Evolutionary conservation across 2,329 filamentous ascomycete genomes (phyloP).

Genomic region (Amauroascus verrucosus): DNA sequence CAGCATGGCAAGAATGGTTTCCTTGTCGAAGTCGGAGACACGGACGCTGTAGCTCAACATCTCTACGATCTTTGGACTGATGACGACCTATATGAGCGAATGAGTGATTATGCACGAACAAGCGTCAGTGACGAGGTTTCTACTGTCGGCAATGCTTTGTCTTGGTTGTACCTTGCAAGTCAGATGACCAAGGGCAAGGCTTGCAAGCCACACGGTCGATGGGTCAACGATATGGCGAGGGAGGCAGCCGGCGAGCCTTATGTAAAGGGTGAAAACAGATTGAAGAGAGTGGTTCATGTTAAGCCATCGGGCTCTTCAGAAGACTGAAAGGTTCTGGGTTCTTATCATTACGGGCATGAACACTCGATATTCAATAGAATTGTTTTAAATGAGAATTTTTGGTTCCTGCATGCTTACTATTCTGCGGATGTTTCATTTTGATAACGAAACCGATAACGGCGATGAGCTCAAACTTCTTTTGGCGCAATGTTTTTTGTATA

Average conservation of each 20-base stretch:
- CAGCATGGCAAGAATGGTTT: conserved; percentile 62
- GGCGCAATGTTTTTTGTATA: too few species aligned
- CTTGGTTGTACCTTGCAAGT: conserved; percentile 67
- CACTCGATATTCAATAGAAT: too few species aligned
- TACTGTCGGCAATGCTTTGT: conserved; percentile 66
- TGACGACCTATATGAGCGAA: conserved; percentile 50
- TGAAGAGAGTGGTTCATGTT: conserved; percentile 33
- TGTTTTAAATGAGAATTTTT: too few species aligned
- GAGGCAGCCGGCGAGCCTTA: conserved; percentile 54
- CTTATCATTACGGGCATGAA: not conserved
- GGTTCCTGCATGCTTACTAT: too few species aligned
- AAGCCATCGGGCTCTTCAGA: not conserved
- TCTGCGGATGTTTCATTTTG: too few species aligned
- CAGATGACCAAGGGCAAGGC: conserved; percentile 50
- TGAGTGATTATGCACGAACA: conserved; percentile 53
- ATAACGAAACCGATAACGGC: too few species aligned
- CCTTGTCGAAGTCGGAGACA: conserved; percentile 61
- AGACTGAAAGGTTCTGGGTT: not conserved
- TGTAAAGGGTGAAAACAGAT: conserved; percentile 47
- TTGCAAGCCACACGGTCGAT: conserved; percentile 50
- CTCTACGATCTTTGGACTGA: conserved; percentile 18
- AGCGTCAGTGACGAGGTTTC: conserved; percentile 73
- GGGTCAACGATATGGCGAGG: conserved; percentile 66
- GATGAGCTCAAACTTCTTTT: too few species aligned
- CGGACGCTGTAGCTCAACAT: conserved; percentile 48